Base-by-base conservation (phyloP, 768 basidiomycete genomes). In the Xerocomellus amylosporus region DNA sequence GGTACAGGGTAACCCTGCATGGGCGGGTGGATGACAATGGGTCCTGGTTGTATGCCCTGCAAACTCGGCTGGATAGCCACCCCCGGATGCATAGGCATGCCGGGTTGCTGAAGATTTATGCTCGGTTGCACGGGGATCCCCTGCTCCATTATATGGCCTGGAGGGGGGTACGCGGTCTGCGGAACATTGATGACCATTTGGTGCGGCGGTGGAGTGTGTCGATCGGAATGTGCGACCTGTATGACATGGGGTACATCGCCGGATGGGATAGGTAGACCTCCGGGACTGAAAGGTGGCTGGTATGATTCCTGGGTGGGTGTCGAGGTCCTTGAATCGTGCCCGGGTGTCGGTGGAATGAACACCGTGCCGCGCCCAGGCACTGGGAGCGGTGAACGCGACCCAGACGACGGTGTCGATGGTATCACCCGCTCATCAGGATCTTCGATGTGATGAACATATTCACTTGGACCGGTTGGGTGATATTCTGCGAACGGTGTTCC, bases 261-360 rank as follows among this genome's bases (percentile, higher is more conserved):
- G 5, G 2, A 13, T 41, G 41, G 64, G n/a, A 69, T 14, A 20
- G 54, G 64, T 1, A 55, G 12, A 15, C 40, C 46, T 38, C 46
- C 54, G 7, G 64, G 64, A 50, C 61, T 60, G 28, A 2, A 31
- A 12, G 56, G 60, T 36, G 41, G 68, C 2, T 53, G 49, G 26
- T 43, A 59, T 17, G 68, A 55, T n/a, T 51, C 56, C 22, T 70
- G 66, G 10, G 66, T 69, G 8, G 63, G 52, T 14, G 67, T 70
- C 31, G 68, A 70, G 42, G 38, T 53, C 24, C 51, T 53, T 15
- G 67, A 67, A 17, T 55, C 65, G 9, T 2, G 53, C 9, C 24
- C 51, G 3, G 15, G 46, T 19, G 58, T 54, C 31, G 49, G 63
- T 28, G 54, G 55, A 38, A 71, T 20, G n/a, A 53, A 8, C 17